phyloP scores from a whole-genome alignment of 805 yeast genomes.

The Debaryomyces hansenii region DNA sequence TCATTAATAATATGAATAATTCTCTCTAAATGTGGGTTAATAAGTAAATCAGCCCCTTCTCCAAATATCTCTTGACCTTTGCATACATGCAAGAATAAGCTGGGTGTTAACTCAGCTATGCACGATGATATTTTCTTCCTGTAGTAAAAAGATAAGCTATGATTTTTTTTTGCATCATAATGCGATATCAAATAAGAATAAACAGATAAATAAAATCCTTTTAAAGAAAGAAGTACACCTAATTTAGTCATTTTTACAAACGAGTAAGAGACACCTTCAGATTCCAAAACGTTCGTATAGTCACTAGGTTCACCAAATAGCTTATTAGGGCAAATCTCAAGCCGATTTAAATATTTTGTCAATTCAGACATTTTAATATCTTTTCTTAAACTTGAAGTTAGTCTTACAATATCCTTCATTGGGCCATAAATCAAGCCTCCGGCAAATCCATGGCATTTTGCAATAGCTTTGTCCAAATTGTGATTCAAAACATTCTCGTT shows the following conservation, averaged over 20 bases:
- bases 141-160: slow-evolving; percentile 30
- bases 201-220: slow-evolving; percentile 26
- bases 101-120: slow-evolving; percentile 24
- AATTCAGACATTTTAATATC: slow-evolving; percentile 34
- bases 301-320: slow-evolving; percentile 21
- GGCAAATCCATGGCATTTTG: slow-evolving; percentile 25
- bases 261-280: not conserved
- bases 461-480: slow-evolving; percentile 38
- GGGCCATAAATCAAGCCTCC: slow-evolving; percentile 25
- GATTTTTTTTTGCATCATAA: slow-evolving; percentile 30
- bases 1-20: slow-evolving; percentile 37
- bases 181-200: slow-evolving; percentile 37
- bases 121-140: slow-evolving; percentile 24
- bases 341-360: slow-evolving; percentile 22
- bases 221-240: slow-evolving; percentile 16
- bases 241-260: slow-evolving; percentile 6
- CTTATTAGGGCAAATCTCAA: slow-evolving; percentile 28
- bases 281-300: slow-evolving; percentile 6
- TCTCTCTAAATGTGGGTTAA: slow-evolving; percentile 28
- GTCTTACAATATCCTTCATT: slow-evolving; percentile 30
- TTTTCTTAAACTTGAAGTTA: slow-evolving; percentile 35
- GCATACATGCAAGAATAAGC: slow-evolving; percentile 22
- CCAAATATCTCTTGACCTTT: slow-evolving; percentile 15
- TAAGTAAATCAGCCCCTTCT: slow-evolving; percentile 27
- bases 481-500: slow-evolving; percentile 32